A percentile compares a stretch with the other conserved stretches of the same genome.
phyloP scores from a whole-genome alignment of 2,329 filamentous ascomycete species.

The Fusarium brevicatenulatum region DNA sequence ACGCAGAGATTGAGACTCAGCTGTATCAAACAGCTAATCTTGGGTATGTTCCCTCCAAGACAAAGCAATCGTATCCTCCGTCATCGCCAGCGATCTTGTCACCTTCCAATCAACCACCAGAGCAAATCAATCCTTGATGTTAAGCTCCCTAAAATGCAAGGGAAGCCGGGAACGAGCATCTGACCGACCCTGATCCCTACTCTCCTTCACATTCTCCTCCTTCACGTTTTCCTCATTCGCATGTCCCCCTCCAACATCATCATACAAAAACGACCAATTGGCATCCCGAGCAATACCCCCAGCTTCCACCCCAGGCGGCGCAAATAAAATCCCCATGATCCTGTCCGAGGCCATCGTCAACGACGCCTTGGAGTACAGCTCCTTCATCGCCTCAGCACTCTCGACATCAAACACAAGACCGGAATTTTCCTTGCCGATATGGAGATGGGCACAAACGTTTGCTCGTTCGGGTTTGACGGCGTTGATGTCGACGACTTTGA shows the following conservation, averaged over 20 bases:
- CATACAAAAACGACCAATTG: slow-evolving; percentile 11
- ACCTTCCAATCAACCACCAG: background rate
- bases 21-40: background rate
- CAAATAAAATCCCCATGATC: slow-evolving; percentile 23
- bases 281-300: background rate
- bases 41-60: background rate
- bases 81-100: background rate
- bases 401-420: slow-evolving; percentile 18
- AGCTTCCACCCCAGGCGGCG: background rate
- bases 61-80: background rate
- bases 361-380: background rate
- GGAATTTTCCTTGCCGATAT: background rate
- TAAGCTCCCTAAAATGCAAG: background rate
- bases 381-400: background rate
- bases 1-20: background rate
- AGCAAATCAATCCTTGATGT: background rate
- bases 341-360: background rate
- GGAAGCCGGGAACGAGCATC: background rate
- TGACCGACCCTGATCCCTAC: background rate
- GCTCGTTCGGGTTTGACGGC: background rate
- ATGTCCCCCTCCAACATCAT: background rate
- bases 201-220: background rate
- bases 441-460: slow-evolving; percentile 10
- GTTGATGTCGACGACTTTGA: slow-evolving; percentile 2
- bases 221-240: background rate